These are phyloP conservation scores for Claviceps monticola DNA, from an alignment of 2,329 filamentous ascomycete species.

Conservation along the genomic window DNA sequence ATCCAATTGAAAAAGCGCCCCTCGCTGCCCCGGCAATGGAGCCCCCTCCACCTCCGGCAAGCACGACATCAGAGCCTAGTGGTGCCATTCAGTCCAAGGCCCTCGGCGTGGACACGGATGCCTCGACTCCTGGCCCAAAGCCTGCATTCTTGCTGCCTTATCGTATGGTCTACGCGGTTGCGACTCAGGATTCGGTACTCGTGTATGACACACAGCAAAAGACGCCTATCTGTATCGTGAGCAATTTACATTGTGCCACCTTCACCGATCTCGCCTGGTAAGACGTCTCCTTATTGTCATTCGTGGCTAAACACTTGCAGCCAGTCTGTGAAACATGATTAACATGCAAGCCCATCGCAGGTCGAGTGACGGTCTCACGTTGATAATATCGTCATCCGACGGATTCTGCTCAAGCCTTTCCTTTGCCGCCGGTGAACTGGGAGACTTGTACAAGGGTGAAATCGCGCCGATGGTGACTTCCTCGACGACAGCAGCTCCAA, in stretches of 20 bases:
- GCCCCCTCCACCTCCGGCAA: constrained; percentile 54
- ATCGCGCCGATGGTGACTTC: constrained; percentile 29
- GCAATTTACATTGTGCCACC: constrained; percentile 92
- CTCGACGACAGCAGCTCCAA: constrained; percentile 29
- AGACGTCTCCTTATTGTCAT: constrained; percentile 15
- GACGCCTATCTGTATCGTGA: constrained; percentile 84
- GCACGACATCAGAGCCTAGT: constrained; percentile 32
- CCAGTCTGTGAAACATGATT: constrained; percentile 7
- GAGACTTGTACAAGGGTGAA: constrained; percentile 64
- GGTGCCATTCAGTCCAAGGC: constrained; percentile 38
- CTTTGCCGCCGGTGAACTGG: constrained; percentile 72
- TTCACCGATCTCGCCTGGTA: constrained; percentile 96
- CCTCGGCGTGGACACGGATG: constrained; percentile 28
- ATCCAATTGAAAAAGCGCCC: constrained; percentile 56
- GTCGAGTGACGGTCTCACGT: constrained; percentile 36
- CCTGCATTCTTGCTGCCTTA: constrained; percentile 78
- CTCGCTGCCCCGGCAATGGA: constrained; percentile 58
- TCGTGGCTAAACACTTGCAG: background rate
- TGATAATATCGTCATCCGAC: constrained; percentile 95
- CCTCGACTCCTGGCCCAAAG: constrained; percentile 43
- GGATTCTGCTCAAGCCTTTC: constrained; percentile 91
- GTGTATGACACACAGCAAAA: constrained; percentile 96
- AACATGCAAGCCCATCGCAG: constrained; percentile 19
- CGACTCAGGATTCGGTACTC: constrained; percentile 87
- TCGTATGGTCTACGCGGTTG: constrained; percentile 90